Base-by-base conservation (phyloP, 1,139 yeast genomes). In the Geotrichum candidum region DNA sequence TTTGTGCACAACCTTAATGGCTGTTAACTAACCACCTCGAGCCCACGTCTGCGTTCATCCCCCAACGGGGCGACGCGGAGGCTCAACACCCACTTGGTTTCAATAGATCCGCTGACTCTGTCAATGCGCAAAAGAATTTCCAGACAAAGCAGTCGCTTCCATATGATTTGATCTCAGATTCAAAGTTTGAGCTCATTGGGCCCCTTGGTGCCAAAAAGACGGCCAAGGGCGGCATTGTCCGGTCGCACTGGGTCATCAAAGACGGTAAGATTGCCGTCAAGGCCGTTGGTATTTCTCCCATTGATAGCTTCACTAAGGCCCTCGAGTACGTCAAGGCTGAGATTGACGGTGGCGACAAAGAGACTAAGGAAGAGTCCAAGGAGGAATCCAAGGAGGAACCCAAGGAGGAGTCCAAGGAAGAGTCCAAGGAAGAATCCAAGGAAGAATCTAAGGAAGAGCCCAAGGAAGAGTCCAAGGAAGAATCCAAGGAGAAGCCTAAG, bases 171-270 rank as follows among this genome's bases (percentile, higher is more conserved):
- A 78, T 94, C 65, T 81, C 89, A 64, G 99, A 94, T 73, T 91
- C 96, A 0, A 71, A 82, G 58, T 85, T 82, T 71, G 78, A 84
- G 68, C 79, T 94, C 65, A 85, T 94, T 69, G 87, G 85, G 0
- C 73, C 79, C 1, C 79, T 94, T 66, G 98, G 98, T 10, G 97
- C 96, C 35, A 87, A 85, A 70, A 91, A 91, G 77, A 72, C 80
- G 1, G 87, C 88, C n/a, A 54, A 63, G 50, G 71, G 70, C 3
- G 96, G 96, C 2, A 83, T 88, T 58, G 84, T 86, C 63, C 83
- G 99, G 70, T 89, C 96, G 13, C 96, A 92, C 72, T 92, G 96
- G 91, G 82, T 94, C 56, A 88, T 92, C 73, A 84, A 80, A 56
- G 86, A 90, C 70, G 97, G 97, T 11, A 80, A 83, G 65, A 80